Conservation (phyloP, 768 basidiomycete genomes). For the Hemileccinum rubropunctum region DNA sequence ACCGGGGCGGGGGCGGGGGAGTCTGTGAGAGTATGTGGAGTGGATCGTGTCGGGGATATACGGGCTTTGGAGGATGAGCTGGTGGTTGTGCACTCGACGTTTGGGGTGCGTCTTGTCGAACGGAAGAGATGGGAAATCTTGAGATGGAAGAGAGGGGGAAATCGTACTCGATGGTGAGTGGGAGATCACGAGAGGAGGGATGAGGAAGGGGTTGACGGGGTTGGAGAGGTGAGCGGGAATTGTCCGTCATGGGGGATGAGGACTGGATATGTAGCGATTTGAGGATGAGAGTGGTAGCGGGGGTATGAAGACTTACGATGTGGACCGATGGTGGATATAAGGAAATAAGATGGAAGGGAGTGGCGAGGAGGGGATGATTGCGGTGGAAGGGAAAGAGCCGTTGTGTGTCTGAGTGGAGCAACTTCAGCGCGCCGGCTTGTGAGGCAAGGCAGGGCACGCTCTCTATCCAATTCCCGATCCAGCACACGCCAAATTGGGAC, state of each 20-base stretch:
- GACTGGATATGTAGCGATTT: constrained; percentile 12
- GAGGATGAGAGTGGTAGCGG: neutral
- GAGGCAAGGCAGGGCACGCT: constrained; percentile 34
- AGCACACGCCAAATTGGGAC: constrained; percentile 18
- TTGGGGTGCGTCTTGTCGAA: constrained; percentile 33
- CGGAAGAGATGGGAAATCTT: constrained; percentile 38
- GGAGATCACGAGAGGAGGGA: constrained; percentile 13
- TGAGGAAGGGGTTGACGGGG: constrained; percentile 12
- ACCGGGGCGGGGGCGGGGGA: constrained; percentile 18
- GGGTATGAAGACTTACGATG: constrained; percentile 5
- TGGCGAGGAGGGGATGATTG: constrained; percentile 1
- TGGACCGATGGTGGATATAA: no score
- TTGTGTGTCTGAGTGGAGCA: constrained; percentile 15
- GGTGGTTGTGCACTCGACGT: constrained; percentile 20
- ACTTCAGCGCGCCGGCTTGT: constrained; percentile 28
- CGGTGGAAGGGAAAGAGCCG: neutral
- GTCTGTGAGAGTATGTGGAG: constrained; percentile 27
- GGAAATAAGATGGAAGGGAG: neutral
- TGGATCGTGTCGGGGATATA: constrained; percentile 34
- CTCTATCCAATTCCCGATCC: constrained; percentile 30
- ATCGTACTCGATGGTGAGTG: constrained; percentile 17
- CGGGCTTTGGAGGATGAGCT: constrained; percentile 19
- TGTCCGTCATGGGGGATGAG: constrained; percentile 18
- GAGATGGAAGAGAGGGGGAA: constrained; percentile 21
- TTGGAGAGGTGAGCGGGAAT: constrained; percentile 15